These are phyloP conservation scores for Jatropha multifida DNA, from an alignment of 441 rosid genomes.

Conservation along the genomic window DNA sequence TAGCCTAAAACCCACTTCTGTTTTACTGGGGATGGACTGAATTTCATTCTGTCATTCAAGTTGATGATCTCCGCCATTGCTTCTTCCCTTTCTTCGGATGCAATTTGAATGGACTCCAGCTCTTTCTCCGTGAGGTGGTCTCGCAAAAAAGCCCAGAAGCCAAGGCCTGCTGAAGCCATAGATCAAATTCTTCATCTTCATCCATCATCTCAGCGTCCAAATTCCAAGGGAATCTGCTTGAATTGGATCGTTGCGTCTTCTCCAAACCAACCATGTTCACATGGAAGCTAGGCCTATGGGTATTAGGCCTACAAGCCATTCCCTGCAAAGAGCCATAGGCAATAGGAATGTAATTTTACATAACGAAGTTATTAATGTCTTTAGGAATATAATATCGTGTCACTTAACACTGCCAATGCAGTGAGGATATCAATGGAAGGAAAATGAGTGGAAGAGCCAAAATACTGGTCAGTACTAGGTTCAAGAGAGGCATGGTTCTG, in stretches of 20 bases:
- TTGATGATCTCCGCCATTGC: conserved; percentile 95
- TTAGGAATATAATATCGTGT: too few relatives aligned
- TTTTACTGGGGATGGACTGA: conserved; percentile 9
- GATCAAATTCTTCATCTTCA: conserved; percentile 86
- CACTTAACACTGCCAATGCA: too few relatives aligned
- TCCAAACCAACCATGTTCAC: conserved; percentile 96
- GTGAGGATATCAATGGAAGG: too few relatives aligned
- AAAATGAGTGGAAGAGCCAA: too few relatives aligned
- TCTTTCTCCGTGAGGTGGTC: conserved; percentile 85
- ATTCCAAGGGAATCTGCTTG: conserved; percentile 92
- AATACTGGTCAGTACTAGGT: too few relatives aligned
- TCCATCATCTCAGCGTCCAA: conserved; percentile 94
- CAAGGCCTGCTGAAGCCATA: conserved; percentile 94
- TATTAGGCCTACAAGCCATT: conserved; percentile 95
- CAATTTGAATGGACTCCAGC: conserved; percentile 98
- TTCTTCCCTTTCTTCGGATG: conserved; percentile 82
- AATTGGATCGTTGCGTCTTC: conserved; percentile 76
- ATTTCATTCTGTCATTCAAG: conserved; percentile 38
- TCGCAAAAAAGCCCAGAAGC: conserved; percentile 96
- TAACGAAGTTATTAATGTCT: too few relatives aligned
- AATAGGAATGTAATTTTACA: too few relatives aligned
- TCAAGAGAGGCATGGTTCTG: too few relatives aligned
- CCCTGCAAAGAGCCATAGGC: conserved; percentile 48
- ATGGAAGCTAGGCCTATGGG: conserved; percentile 95
- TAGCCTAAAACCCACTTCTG: not conserved